Percentiles rank a stretch among this genome's conserved stretches.
phyloP scores from a whole-genome alignment of 305 asterid genomes.

The Galium porrigens region DNA sequence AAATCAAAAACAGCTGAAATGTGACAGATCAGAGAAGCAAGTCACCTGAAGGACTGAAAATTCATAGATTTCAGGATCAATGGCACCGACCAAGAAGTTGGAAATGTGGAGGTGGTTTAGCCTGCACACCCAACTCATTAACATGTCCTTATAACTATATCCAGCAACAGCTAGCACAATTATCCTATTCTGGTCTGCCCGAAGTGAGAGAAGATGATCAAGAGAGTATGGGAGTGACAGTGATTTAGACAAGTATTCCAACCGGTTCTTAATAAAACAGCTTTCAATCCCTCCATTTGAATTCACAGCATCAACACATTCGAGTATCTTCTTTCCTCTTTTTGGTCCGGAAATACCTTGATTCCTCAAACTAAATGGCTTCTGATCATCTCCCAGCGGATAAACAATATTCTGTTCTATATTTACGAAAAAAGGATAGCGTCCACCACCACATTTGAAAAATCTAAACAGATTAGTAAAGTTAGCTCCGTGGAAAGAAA shows the following conservation, averaged over 20 bases:
- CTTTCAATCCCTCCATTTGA: slow-evolving; percentile 26
- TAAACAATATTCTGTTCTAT: slow-evolving; percentile 36
- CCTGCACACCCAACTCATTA: slow-evolving; percentile 95
- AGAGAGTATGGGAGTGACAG: slow-evolving; percentile 42
- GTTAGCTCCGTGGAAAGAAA: slow-evolving; percentile 44
- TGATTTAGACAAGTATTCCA: slow-evolving; percentile 17
- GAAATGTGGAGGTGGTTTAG: slow-evolving; percentile 41
- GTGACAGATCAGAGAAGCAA: slow-evolving; percentile 10
- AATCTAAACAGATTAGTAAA: slow-evolving; percentile 40
- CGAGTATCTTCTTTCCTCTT: slow-evolving; percentile 22
- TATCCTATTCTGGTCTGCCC: slow-evolving; percentile 50
- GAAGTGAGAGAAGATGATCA: slow-evolving; percentile 40
- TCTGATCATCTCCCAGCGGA: slow-evolving; percentile 21
- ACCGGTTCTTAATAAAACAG: slow-evolving; percentile 25
- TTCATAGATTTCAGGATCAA: slow-evolving; percentile 54
- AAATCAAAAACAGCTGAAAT: not conserved
- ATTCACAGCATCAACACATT: slow-evolving; percentile 34
- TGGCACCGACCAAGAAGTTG: slow-evolving; percentile 69
- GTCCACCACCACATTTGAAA: slow-evolving; percentile 29
- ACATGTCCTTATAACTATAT: slow-evolving; percentile 73
- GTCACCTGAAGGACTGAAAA: slow-evolving; percentile 71
- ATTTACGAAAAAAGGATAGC: slow-evolving; percentile 32
- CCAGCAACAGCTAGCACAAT: slow-evolving; percentile 78
- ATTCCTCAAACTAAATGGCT: slow-evolving; percentile 28
- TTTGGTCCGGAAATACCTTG: slow-evolving; percentile 23